phyloP scores from a whole-genome alignment of 1,284 basidiomycete genomes.

The Leccinum olivaceoglutinosum region DNA sequence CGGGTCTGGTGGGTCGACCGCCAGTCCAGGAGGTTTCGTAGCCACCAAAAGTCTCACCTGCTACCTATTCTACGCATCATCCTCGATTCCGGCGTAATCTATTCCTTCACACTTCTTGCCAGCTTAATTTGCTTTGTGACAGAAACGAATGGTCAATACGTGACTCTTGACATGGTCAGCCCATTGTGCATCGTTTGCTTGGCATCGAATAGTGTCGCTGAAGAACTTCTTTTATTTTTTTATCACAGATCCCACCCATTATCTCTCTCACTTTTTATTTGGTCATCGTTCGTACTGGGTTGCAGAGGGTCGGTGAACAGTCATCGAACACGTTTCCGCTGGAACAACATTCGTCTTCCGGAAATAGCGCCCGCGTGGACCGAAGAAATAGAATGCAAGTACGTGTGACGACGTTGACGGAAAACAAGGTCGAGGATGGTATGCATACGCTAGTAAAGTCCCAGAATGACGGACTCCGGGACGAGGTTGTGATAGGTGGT shows the following conservation, averaged over 20 bases:
- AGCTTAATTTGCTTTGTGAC: background rate
- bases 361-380: background rate
- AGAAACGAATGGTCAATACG: constrained; percentile 2
- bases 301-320: background rate
- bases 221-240: background rate
- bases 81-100: constrained; percentile 1
- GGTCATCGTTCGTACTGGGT: background rate
- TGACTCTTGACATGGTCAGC: constrained; percentile 1
- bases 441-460: background rate
- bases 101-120: background rate
- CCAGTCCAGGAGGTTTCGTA: background rate
- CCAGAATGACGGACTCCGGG: background rate
- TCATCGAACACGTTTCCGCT: background rate
- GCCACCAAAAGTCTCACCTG: background rate
- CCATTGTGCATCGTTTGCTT: background rate
- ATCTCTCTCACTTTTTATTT: background rate
- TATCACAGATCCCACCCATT: background rate
- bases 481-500: background rate
- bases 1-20: constrained; percentile 1
- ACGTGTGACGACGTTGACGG: background rate
- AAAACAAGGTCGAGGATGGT: background rate
- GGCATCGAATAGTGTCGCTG: background rate
- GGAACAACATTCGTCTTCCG: background rate
- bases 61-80: background rate
- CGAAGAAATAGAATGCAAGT: background rate